Evolutionary conservation across 2,329 filamentous ascomycete species (phyloP), one percentile per base, ranked within the genome.

Genomic region (Fusarium subtropicale): DNA sequence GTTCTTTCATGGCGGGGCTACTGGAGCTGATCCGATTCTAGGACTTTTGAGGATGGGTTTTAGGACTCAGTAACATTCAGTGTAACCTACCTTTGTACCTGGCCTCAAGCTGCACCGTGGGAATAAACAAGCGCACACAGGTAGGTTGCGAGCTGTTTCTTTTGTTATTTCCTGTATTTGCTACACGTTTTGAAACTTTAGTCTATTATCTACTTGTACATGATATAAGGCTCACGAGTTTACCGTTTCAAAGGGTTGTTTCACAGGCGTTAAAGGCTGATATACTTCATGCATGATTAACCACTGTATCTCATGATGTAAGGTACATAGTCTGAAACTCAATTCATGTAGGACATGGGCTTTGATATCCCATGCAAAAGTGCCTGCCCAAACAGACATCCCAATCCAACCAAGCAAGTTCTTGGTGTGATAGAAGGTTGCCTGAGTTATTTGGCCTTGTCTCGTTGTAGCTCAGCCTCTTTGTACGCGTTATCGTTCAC

Each of bases 211-310:
- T 39, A 26, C 24, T 51, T 34, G 15, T 20, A n/a, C 31, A 44
- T 44, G 39, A 47, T 36, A 33, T 33, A 44, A 50, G 18, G 30
- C 13, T 45, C 30, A 41, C 33, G 18, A 47, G 44, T 50, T 64
- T 55, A 13, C 7, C 45, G 66, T 69, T 69, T 69, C 62, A 62
- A 48, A 58, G 39, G 33, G 45, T 36, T 48, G 66, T 68, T 70
- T 69, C 66, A 64, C 52, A 58, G 55, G 45, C 50, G 58, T 53
- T 36, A 50, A 39, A 56, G 42, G 41, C 46, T 51, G 36, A 48
- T 28, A 16, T 30, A 30, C 60, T 64, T 33, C 44, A 63, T 70
- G 57, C 64, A 47, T 33, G 36, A 44, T 24, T 24, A 39, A 44
- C n/a, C 39, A 41, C 24, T 52, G 48, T 52, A 38, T 33, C 45